Evolutionary conservation across 176 grass and related monocot genomes (phyloP).

Genomic region (Juncus effusus): DNA sequence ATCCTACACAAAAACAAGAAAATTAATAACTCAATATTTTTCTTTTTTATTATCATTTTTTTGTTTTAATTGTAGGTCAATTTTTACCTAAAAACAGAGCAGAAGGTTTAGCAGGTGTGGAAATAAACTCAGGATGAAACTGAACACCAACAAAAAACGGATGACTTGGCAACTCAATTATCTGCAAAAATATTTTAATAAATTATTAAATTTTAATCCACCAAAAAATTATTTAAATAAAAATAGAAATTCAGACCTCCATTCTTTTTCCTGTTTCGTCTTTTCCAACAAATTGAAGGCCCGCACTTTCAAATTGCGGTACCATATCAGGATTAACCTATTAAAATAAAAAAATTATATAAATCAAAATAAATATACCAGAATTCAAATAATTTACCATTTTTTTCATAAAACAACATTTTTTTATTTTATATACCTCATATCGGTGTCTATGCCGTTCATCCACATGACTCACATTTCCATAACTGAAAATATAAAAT

Average conservation of each 20-base stretch:
- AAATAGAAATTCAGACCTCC: conserved; percentile 50
- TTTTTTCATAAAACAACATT: not conserved
- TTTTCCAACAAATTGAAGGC: conserved; percentile 78
- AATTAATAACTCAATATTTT: conserved; percentile 3
- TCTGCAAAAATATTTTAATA: conserved; percentile 38
- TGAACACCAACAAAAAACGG: conserved; percentile 82
- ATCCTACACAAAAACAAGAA: conserved; percentile 43
- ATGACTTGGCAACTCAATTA: conserved; percentile 80
- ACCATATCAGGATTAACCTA: conserved; percentile 96
- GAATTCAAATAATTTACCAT: not conserved
- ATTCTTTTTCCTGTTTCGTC: conserved; percentile 75
- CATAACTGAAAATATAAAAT: conserved; percentile 39
- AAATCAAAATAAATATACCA: too few relatives aligned
- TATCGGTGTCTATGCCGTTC: conserved; percentile 97
- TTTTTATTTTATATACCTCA: conserved; percentile 40
- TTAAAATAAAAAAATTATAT: not conserved
- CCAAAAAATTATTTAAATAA: not conserved
- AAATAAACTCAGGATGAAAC: conserved; percentile 98
- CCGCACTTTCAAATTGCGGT: conserved; percentile 74
- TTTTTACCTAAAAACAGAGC: conserved; percentile 82
- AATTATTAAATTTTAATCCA: not conserved
- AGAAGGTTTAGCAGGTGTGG: conserved; percentile 83
- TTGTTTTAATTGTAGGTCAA: not conserved
- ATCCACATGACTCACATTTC: conserved; percentile 54
- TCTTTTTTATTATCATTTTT: not conserved